Evolutionary conservation across 768 basidiomycete species (phyloP), one percentile per base, ranked within the genome.

Genomic region (Polyporus arcularius): DNA sequence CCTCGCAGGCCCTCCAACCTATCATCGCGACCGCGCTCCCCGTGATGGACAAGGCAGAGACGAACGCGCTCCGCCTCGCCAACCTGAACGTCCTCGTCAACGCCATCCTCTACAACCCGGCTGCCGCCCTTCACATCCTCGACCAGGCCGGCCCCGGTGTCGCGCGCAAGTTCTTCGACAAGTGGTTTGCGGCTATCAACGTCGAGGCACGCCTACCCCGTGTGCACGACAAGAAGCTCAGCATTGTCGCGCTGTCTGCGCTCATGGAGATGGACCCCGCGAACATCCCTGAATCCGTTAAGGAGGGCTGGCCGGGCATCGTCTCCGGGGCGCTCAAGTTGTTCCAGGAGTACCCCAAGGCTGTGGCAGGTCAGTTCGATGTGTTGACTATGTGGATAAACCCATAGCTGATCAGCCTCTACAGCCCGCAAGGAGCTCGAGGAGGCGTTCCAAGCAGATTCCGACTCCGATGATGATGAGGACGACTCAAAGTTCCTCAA

Each of bases 181-280:
- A 78, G 64, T 96, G 93, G 93, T 94, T 95, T 70, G 81, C 74
- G 11, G 84, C 85, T 11, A 89, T 94, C 73, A 86, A 85, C 58
- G 69, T 64, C 40, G 77, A 80, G 35, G 77, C 72, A 28, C 81
- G 79, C 50, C 80, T 94, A 39, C 90, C 92, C 12, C 85, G 93
- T 18, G 92, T 96, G 46, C 93, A 96, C 70, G 93, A 96, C 75
- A 94, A 94, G 82, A 93, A 89, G 74, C 76, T 96, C 58, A 85
- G 83, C 65, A 84, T 95, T 57, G 71, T 91, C 58, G 85, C 93
- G 10, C 72, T 96, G 58, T 90, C 87, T 63, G 85, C 86, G 47
- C 74, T 95, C 60, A 77, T 96, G 69, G 91, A 94, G 74, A 76
- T 92, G 73, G 78, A 85, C 12, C 81, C 83, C 2, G 71, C 72